A percentile compares a stretch with the other conserved stretches of the same genome.
phyloP scores from a whole-genome alignment of 352 stramenopile species.

The Phytophthora litchii region DNA sequence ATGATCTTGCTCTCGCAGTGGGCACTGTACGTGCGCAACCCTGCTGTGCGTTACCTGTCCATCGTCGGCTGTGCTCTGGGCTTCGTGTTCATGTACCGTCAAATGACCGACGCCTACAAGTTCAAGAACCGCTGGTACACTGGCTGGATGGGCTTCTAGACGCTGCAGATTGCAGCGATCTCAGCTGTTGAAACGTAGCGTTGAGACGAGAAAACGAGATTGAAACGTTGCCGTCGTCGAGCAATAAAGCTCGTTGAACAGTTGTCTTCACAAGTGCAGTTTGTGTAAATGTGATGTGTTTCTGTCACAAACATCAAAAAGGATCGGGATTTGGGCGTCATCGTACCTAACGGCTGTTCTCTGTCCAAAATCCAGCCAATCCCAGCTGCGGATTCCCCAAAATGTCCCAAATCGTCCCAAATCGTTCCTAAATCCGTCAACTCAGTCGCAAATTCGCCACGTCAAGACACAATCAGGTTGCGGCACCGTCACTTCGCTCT shows the following conservation, averaged over 20 bases:
- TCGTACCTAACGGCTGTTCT: constrained; percentile 12
- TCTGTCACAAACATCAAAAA: constrained; percentile 11
- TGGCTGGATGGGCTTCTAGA: constrained; percentile 84
- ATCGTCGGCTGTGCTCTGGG: constrained; percentile 65
- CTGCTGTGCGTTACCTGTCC: constrained; percentile 54
- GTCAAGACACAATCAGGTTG: constrained; percentile 1
- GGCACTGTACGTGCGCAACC: constrained; percentile 75
- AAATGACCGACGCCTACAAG: constrained; percentile 85
- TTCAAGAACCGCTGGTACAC: constrained; percentile 92
- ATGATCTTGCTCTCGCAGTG: constrained; percentile 87
- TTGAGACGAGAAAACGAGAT: no score
- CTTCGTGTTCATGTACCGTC: constrained; percentile 86
- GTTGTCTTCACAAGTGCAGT: constrained; percentile 18
- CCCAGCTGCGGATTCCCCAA: constrained; percentile 28
- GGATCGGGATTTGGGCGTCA: not conserved
- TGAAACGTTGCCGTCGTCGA: no score
- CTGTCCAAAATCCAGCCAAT: constrained; percentile 18
- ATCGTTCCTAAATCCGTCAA: no score
- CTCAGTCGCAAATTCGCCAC: constrained; percentile 29
- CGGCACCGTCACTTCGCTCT: constrained; percentile 1
- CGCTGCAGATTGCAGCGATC: not conserved
- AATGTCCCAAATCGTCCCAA: constrained; percentile 3
- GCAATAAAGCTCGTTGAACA: constrained; percentile 17
- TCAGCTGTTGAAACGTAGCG: no score
- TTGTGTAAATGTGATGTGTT: constrained; percentile 18